A percentile compares a stretch with the other conserved stretches of the same genome.
Evolutionary conservation across 352 stramenopile genomes (phyloP).

Genomic region (Globisporangium mamillatum): DNA sequence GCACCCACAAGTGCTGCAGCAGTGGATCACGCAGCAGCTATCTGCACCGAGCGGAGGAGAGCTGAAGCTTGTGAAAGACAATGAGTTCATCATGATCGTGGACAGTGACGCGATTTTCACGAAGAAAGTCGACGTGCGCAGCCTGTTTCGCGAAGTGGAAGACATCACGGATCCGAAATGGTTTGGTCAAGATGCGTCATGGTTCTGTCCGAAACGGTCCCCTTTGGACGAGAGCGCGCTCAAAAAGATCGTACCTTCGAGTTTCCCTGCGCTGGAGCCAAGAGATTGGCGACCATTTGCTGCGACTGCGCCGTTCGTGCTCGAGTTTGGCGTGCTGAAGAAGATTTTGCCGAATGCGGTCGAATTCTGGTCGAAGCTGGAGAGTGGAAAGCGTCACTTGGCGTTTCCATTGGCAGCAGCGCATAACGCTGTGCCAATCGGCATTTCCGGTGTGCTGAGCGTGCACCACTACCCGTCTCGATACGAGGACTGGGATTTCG

Average conservation of each 20-base stretch:
- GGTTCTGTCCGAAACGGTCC: slow-evolving; percentile 63
- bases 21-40: slow-evolving; percentile 47
- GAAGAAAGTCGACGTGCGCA: slow-evolving; percentile 74
- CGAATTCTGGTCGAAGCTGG: slow-evolving; percentile 50
- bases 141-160: slow-evolving; percentile 61
- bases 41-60: slow-evolving; percentile 23
- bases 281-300: slow-evolving; percentile 74
- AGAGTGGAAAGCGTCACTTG: slow-evolving; percentile 51
- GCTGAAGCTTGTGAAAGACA: slow-evolving; percentile 31
- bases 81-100: slow-evolving; percentile 77
- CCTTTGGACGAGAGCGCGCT: slow-evolving; percentile 42
- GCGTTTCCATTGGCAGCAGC: slow-evolving; percentile 68
- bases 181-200: slow-evolving; percentile 78
- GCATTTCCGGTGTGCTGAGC: slow-evolving; percentile 68
- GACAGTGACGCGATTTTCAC: slow-evolving; percentile 83
- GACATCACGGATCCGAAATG: slow-evolving; percentile 44
- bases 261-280: slow-evolving; percentile 39
- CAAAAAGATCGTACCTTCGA: slow-evolving; percentile 29
- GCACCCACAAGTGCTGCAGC: slow-evolving; percentile 49
- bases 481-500: slow-evolving; percentile 88
- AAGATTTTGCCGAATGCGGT: slow-evolving; percentile 48
- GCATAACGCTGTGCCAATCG: slow-evolving; percentile 49
- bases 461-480: slow-evolving; percentile 79
- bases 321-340: slow-evolving; percentile 50
- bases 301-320: slow-evolving; percentile 67